Conservation (phyloP, 2,329 filamentous ascomycete species). For the Colletotrichum echinochloae region DNA sequence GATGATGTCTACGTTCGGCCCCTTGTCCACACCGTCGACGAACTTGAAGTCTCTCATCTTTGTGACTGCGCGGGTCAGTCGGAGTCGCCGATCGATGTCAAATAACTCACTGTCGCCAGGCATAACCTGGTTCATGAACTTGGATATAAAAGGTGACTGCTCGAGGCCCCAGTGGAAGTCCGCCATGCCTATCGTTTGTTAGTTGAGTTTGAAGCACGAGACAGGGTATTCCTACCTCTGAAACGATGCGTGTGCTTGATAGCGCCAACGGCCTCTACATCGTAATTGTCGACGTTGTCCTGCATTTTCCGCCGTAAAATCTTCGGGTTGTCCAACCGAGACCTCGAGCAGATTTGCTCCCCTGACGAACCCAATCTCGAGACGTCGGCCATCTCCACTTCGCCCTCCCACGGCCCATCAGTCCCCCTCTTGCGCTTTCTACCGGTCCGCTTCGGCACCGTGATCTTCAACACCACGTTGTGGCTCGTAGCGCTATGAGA, state of each 20-base stretch:
- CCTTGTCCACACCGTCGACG: constrained; percentile 66
- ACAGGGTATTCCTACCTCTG: constrained; percentile 64
- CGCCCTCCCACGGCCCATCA: constrained; percentile 70
- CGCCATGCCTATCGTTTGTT: constrained; percentile 67
- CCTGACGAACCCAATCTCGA: constrained; percentile 17
- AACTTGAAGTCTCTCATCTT: constrained; percentile 70
- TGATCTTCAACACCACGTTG: constrained; percentile 88
- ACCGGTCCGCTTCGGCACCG: constrained; percentile 87
- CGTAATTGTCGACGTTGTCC: constrained; percentile 77
- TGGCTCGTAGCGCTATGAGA: constrained; percentile 82
- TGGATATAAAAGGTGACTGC: constrained; percentile 75
- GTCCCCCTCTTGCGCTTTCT: constrained; percentile 87
- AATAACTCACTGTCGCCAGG: constrained; percentile 72
- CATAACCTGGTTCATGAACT: constrained; percentile 78
- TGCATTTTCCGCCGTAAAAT: constrained; percentile 72
- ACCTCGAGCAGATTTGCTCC: constrained; percentile 55
- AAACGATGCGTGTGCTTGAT: constrained; percentile 89
- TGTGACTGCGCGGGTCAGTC: constrained; percentile 49
- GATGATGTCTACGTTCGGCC: constrained; percentile 75
- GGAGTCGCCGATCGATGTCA: constrained; percentile 61
- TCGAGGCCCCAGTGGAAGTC: constrained; percentile 87
- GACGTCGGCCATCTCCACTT: constrained; percentile 49
- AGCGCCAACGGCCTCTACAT: constrained; percentile 76
- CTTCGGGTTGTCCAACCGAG: constrained; percentile 64
- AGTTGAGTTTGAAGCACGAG: background rate